These are phyloP conservation scores for Cubamyces lactineus DNA, from an alignment of 768 basidiomycete species.

Conservation along the genomic window DNA sequence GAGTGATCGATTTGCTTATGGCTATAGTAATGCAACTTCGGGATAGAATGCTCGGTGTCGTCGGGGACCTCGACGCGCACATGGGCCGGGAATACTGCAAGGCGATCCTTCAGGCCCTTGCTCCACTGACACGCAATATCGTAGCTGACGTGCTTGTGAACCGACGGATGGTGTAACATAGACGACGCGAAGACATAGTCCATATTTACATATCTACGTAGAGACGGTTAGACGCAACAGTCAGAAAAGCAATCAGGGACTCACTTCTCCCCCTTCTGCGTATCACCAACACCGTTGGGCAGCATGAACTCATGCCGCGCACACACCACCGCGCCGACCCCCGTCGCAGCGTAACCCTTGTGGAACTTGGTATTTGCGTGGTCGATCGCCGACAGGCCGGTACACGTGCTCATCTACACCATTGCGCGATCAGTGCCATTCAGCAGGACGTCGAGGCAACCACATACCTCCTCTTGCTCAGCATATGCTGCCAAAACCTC, in stretches of 20 bases:
- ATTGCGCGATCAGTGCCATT: too few species aligned
- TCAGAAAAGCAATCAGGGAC: too few species aligned
- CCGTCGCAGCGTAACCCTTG: constrained; percentile 20
- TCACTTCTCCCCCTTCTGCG: constrained; percentile 32
- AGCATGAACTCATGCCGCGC: constrained; percentile 29
- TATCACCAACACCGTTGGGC: constrained; percentile 29
- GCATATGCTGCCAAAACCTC: constrained; percentile 15
- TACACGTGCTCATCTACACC: constrained; percentile 3
- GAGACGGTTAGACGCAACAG: neutral
- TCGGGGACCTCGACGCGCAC: neutral
- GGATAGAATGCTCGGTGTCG: constrained; percentile 25
- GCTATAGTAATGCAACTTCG: constrained; percentile 37
- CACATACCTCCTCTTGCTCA: constrained; percentile 29
- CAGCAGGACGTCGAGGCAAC: too few species aligned
- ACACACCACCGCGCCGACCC: constrained; percentile 24
- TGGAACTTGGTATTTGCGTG: constrained; percentile 4
- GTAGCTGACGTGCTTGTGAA: constrained; percentile 7
- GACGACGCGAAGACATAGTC: constrained; percentile 26
- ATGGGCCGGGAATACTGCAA: constrained; percentile 10
- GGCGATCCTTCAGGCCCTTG: constrained; percentile 19
- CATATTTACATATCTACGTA: constrained; percentile 28
- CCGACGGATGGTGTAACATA: neutral
- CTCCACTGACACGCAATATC: constrained; percentile 8
- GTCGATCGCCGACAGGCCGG: constrained; percentile 4
- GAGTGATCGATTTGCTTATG: constrained; percentile 32